phyloP scores from a whole-genome alignment of 192 early-diverging fungal species.

The Backusella australiensis region DNA sequence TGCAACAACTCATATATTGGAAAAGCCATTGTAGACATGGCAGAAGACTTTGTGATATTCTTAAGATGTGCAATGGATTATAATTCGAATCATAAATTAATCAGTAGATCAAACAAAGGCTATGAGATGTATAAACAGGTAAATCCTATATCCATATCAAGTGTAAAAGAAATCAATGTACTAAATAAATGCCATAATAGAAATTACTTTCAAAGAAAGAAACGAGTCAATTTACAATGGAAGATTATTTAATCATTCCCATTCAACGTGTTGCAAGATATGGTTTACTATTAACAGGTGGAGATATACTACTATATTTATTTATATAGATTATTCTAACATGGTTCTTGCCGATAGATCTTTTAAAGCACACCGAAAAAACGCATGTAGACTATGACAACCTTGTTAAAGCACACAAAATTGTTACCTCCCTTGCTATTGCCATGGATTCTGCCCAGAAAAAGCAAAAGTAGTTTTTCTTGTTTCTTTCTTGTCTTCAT shows the following conservation, averaged over 20 bases:
- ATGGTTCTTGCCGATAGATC: conserved; percentile 12
- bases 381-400: conserved; percentile 25
- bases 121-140: conserved; percentile 21
- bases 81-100: conserved; percentile 15
- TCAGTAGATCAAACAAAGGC: conserved; percentile 22
- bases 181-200: neutral
- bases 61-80: conserved; percentile 24
- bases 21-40: neutral
- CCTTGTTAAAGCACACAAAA: conserved; percentile 28
- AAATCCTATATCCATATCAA: neutral
- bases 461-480: neutral
- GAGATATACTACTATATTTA: neutral
- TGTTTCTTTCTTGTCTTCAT: neutral
- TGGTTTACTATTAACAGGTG: conserved; percentile 58
- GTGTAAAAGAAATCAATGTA: neutral
- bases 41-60: conserved; percentile 10
- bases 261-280: conserved; percentile 77
- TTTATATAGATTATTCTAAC: neutral
- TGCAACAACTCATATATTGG: neutral
- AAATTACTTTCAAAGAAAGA: conserved; percentile 40
- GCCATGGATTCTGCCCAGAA: conserved; percentile 32
- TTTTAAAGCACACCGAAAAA: conserved; percentile 28
- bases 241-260: conserved; percentile 73
- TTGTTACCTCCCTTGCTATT: conserved; percentile 15
- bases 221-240: conserved; percentile 55